Conservation (phyloP, 2,329 filamentous ascomycete genomes). For the Cladorrhinum sp. region DNA sequence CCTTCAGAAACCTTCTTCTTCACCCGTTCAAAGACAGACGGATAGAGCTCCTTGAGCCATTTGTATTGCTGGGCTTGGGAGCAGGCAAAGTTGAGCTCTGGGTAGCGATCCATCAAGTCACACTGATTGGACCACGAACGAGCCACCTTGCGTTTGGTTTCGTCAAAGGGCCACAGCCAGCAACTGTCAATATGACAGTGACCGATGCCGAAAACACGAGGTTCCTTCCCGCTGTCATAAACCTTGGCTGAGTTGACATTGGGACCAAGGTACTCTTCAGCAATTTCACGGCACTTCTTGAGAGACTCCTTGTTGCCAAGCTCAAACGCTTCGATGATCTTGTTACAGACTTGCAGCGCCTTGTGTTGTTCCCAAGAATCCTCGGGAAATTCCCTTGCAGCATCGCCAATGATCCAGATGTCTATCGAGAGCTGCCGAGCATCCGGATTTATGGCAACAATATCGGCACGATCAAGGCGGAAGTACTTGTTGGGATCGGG, state of each 20-base stretch:
- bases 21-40: constrained; percentile 83
- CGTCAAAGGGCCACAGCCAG: constrained; percentile 98
- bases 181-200: constrained; percentile 98
- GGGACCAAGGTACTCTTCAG: constrained; percentile 75
- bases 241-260: constrained; percentile 80
- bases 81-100: constrained; percentile 86
- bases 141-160: constrained; percentile 94
- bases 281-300: constrained; percentile 75
- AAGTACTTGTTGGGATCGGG: constrained; percentile 83
- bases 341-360: constrained; percentile 77
- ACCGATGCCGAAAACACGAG: constrained; percentile 83
- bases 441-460: constrained; percentile 83
- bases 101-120: constrained; percentile 90
- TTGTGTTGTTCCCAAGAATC: constrained; percentile 88
- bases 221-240: constrained; percentile 70
- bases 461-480: constrained; percentile 71
- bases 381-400: constrained; percentile 82
- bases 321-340: constrained; percentile 88
- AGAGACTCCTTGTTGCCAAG: constrained; percentile 76
- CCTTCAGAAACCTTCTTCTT: constrained; percentile 88
- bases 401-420: constrained; percentile 94
- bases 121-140: constrained; percentile 97
- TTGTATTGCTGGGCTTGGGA: constrained; percentile 98
- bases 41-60: constrained; percentile 90
- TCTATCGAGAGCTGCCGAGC: constrained; percentile 83